A percentile compares a stretch with the other conserved stretches of the same genome.
These are phyloP conservation scores for Hypoxylon sp. DNA, from an alignment of 2,329 filamentous ascomycete genomes.

Conservation along the genomic window DNA sequence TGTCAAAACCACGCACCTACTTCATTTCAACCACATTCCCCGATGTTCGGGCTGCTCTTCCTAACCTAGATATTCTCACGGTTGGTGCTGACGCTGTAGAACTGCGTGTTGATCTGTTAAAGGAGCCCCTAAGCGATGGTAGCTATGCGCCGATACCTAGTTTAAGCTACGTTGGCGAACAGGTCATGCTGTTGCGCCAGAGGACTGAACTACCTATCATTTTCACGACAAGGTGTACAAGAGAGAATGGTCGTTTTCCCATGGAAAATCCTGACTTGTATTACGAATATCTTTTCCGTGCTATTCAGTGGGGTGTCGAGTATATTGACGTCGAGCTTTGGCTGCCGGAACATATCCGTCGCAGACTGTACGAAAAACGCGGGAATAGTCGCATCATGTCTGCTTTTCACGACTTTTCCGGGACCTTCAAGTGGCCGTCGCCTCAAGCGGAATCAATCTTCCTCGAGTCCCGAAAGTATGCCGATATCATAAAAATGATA, in stretches of 20 bases:
- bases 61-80: slow-evolving; percentile 88
- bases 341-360: slow-evolving; percentile 83
- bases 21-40: slow-evolving; percentile 92
- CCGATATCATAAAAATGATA: slow-evolving; percentile 93
- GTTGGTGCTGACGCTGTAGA: slow-evolving; percentile 90
- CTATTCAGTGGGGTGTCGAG: slow-evolving; percentile 90
- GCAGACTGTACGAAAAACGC: slow-evolving; percentile 75
- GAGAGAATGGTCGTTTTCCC: slow-evolving; percentile 86
- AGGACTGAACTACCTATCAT: slow-evolving; percentile 91
- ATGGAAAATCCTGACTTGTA: slow-evolving; percentile 84
- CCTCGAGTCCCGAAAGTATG: slow-evolving; percentile 78
- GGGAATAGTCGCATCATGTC: slow-evolving; percentile 89
- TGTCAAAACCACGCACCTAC: slow-evolving; percentile 83
- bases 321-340: slow-evolving; percentile 92
- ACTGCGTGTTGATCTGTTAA: slow-evolving; percentile 84
- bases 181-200: slow-evolving; percentile 86
- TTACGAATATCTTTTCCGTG: slow-evolving; percentile 84
- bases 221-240: slow-evolving; percentile 86
- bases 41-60: slow-evolving; percentile 84
- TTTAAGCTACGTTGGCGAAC: slow-evolving; percentile 86
- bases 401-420: slow-evolving; percentile 92
- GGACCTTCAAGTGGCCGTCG: slow-evolving; percentile 86
- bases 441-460: slow-evolving; percentile 80
- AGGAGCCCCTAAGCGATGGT: slow-evolving; percentile 76
- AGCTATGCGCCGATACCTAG: slow-evolving; percentile 78